Conservation (phyloP, 2,329 filamentous ascomycete genomes). For the Fusarium pseudograminearum region DNA sequence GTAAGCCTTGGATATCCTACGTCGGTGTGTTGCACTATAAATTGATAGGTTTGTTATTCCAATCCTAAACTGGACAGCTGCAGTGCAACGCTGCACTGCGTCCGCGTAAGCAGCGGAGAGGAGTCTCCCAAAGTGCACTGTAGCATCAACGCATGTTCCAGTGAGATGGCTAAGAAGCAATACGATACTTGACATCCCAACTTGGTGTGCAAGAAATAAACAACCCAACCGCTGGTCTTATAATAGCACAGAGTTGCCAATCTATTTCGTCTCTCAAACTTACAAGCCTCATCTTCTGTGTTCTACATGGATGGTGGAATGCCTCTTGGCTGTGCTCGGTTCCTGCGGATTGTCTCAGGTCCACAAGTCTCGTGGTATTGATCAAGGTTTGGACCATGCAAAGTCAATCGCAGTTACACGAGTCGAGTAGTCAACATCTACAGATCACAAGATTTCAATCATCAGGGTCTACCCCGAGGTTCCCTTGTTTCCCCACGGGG, state of each 20-base stretch:
- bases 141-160: background rate
- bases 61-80: background rate
- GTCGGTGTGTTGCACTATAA: background rate
- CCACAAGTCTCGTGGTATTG: background rate
- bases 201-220: background rate
- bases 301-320: background rate
- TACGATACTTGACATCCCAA: background rate
- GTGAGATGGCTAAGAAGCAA: background rate
- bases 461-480: background rate
- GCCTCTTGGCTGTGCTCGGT: conserved; percentile 5
- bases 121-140: background rate
- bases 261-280: background rate
- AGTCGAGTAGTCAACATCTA: background rate
- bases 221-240: rapidly evolving
- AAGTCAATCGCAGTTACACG: background rate
- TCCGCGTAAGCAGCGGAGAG: conserved; percentile 28
- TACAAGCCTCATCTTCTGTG: background rate
- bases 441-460: background rate
- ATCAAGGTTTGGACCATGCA: background rate
- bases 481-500: background rate
- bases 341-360: conserved; percentile 21
- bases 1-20: background rate
- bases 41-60: conserved; percentile 16
- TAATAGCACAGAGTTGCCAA: background rate
- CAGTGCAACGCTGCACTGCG: conserved; percentile 18